Base-by-base conservation (phyloP, 2,329 filamentous ascomycete genomes). In the Ophiostoma ulmi region DNA sequence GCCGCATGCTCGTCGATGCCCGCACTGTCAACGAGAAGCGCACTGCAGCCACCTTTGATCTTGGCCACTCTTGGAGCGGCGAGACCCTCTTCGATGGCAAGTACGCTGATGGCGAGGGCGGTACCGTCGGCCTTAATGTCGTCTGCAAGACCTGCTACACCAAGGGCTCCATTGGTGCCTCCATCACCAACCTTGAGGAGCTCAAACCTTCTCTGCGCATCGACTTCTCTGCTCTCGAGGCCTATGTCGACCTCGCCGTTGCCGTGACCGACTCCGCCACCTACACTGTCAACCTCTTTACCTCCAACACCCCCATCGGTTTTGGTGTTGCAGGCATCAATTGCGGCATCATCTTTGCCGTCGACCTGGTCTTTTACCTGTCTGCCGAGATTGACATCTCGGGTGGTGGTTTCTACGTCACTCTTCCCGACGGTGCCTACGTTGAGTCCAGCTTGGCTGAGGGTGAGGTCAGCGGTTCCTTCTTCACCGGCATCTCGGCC, bases 321-420 rank as follows among this genome's bases (percentile, higher is more conserved):
- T 77, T 86, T 3, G 76, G 77, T 20, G 73, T 86, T 2, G 78
- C 79, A 1, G 79, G 81, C 0, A 74, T 86, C 0, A 77, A 80
- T 39, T 76, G 85, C 10, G 83, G 83, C 4, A 80, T 83, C 2
- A 76, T 84, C 1, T 80, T 87, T 68, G 79, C 79, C 44, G 78
- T 87, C 11, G 85, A 87, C 72, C 79, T 88, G 1, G 80, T 88
- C 39, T 76, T 87, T 20, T 80, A 78, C 67, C 80, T 83, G 0
- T 78, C 83, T n/a, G 81, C 81, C 2, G 78, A 79, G 17, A 77
- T 88, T 66, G 84, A 86, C 71, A 79, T 88, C 39, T 81, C 80
- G 35, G 48, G 48, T n/a, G 84, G 81, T 69, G 84, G 85, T 10
- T 81, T 86, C 70, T 84, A 86, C 74, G 79, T 87, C 67, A 80